Conservation (phyloP, 805 yeast species). For the Candida orba region DNA sequence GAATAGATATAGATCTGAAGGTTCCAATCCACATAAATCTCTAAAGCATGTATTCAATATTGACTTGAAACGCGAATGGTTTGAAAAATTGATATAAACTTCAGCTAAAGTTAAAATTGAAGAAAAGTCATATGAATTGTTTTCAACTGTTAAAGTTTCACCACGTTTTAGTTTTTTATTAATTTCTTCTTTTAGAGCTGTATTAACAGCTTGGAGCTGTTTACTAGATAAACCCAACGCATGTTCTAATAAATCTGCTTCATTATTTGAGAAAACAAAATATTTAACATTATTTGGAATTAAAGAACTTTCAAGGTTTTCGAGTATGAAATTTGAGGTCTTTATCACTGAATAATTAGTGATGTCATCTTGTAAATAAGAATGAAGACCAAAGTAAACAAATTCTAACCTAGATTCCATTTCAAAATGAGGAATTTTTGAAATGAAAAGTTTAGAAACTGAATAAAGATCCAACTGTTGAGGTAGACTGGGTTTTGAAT, state of each 20-base stretch:
- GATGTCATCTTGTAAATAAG: conserved; percentile 8
- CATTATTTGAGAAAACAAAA: conserved; percentile 4
- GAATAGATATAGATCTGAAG: too few relatives aligned
- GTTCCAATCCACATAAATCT: too few relatives aligned
- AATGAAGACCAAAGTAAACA: conserved; percentile 6
- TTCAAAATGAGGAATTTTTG: background rate
- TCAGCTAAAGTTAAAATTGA: background rate
- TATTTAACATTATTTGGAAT: conserved; percentile 5
- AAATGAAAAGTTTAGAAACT: conserved; percentile 3
- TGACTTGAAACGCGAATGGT: too few relatives aligned
- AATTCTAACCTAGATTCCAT: background rate
- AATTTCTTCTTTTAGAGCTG: background rate
- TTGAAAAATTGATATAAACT: too few relatives aligned
- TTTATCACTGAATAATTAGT: conserved; percentile 4
- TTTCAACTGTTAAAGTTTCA: too few relatives aligned
- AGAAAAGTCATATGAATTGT: background rate
- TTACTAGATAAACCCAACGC: background rate
- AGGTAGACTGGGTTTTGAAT: conserved; percentile 1
- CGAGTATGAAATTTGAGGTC: background rate
- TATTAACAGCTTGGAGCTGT: background rate
- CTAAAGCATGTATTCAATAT: too few relatives aligned
- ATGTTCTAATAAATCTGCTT: conserved; percentile 5
- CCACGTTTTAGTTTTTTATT: background rate
- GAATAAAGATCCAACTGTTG: conserved; percentile 3
- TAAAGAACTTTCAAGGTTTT: background rate